Base-by-base conservation (phyloP, 495 filamentous ascomycete genomes). In the Lasiosphaeria ovina region DNA sequence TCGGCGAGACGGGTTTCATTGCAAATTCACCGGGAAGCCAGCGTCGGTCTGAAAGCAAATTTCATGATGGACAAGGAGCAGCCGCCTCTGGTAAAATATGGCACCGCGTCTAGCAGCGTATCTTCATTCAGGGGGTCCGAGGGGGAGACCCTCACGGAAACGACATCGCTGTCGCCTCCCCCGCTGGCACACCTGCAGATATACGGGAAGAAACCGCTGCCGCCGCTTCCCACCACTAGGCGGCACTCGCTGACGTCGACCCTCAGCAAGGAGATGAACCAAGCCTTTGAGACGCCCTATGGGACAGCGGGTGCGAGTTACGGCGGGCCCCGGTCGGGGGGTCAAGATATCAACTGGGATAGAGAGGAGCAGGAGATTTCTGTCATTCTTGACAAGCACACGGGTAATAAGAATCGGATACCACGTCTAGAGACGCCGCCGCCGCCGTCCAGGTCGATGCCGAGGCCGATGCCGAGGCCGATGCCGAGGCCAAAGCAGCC, bases 221-320 rank as follows among this genome's bases (percentile, higher is more conserved):
- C 67, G 12, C 60, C 66, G 14, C 48, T 64, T 3, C 69, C 71
- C 10, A 45, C 71, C 10, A 45, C 45, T 32, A 61, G 57, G 17
- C 54, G 62, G 24, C 32, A 55, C 2, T 66, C 68, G 17, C 9
- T 32, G 12, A 17, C 60, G 3, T 70, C 69, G 31, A 55, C 51
- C 11, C 64, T 66, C 36, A 70, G 62, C 60, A 63, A 66, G 48
- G 71, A 72, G 33, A 45, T 68, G 31, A 64, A 52, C 59, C 34
- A 42, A 12, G 56, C 63, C 31, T 67, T 69, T 42, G 52, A 53
- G n/a, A 64, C 58, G 3, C 47, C 62, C 7, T 32, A 59, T 44
- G 49, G 38, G 12, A 69, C 57, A 34, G 44, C 42, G 4, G 40
- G 50, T 34, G 35, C 51, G 45, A 42, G 40, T 4, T 11, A 11